Conservation (phyloP, 1,139 yeast species). For the Hansenula lynferdii region DNA sequence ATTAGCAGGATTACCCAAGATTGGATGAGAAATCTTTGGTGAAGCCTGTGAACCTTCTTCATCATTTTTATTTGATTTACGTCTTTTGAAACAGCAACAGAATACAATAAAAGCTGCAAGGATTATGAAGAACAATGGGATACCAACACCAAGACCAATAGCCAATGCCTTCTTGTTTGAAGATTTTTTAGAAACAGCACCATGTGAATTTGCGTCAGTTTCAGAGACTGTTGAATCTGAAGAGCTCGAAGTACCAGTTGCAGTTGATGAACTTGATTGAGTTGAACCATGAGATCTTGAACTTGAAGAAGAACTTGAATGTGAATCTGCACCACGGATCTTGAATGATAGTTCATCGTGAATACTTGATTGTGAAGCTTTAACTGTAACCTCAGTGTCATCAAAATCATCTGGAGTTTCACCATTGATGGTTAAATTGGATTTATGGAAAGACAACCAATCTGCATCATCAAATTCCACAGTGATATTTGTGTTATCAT, state of each 20-base stretch:
- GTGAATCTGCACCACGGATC: constrained; percentile 48
- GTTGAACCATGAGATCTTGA: constrained; percentile 23
- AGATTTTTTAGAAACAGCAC: constrained; percentile 20
- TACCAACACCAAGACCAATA: constrained; percentile 83
- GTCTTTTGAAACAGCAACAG: constrained; percentile 54
- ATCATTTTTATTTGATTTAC: constrained; percentile 26
- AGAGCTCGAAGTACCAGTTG: constrained; percentile 27
- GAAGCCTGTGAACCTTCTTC: constrained; percentile 29
- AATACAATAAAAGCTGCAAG: constrained; percentile 45
- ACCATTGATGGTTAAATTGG: constrained; percentile 68
- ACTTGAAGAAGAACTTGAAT: constrained; percentile 17
- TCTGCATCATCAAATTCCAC: constrained; percentile 38
- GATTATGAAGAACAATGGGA: constrained; percentile 55
- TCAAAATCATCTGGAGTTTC: constrained; percentile 57
- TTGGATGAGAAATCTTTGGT: constrained; percentile 32
- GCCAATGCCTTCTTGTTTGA: constrained; percentile 50
- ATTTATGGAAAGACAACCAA: constrained; percentile 62
- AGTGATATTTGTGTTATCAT: constrained; percentile 43
- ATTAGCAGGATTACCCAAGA: constrained; percentile 35
- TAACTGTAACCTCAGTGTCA: constrained; percentile 42
- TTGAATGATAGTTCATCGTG: constrained; percentile 44
- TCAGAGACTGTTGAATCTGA: constrained; percentile 23
- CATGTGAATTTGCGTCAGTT: constrained; percentile 16
- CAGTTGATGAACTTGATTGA: constrained; percentile 20
- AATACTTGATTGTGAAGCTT: constrained; percentile 41